Percentiles rank a stretch among this genome's conserved stretches.
Conservation (phyloP, 202 grass and related monocot genomes). For the Hordeum pubiflorum region DNA sequence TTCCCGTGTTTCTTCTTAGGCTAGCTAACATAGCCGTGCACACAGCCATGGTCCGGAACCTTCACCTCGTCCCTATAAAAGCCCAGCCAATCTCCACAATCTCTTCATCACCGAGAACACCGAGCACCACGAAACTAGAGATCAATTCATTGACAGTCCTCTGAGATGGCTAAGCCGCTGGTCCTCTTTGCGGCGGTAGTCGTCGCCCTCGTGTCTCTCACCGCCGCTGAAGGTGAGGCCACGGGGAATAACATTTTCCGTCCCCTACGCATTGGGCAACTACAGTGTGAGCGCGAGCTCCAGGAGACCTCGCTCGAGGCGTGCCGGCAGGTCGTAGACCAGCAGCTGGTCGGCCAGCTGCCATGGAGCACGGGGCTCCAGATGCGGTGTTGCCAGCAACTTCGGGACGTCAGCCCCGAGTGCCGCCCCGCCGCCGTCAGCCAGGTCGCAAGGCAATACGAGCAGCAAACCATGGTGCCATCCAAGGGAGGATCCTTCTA, state of each 20-base stretch:
- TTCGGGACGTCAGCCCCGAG: constrained; percentile 24
- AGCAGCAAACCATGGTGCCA: neutral
- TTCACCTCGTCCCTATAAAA: constrained; percentile 9
- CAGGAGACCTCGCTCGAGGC: constrained; percentile 30
- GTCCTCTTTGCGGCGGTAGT: neutral
- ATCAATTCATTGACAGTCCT: neutral
- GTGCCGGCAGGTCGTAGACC: constrained; percentile 33
- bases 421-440: constrained; percentile 35
- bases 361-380: neutral
- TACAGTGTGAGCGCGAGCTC: constrained; percentile 26
- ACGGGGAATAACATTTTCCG: too few relatives aligned
- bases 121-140: neutral
- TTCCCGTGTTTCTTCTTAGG: neutral
- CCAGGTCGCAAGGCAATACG: constrained; percentile 9
- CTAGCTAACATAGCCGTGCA: neutral
- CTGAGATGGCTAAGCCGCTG: neutral
- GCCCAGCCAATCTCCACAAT: neutral
- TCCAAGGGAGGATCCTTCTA: neutral
- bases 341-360: neutral
- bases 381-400: constrained; percentile 41
- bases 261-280: neutral
- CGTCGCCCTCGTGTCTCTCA: neutral
- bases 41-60: neutral
- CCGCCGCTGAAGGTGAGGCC: neutral
- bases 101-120: constrained; percentile 7